Conservation (phyloP, 2,329 filamentous ascomycete species). For the Mycogone perniciosa region DNA sequence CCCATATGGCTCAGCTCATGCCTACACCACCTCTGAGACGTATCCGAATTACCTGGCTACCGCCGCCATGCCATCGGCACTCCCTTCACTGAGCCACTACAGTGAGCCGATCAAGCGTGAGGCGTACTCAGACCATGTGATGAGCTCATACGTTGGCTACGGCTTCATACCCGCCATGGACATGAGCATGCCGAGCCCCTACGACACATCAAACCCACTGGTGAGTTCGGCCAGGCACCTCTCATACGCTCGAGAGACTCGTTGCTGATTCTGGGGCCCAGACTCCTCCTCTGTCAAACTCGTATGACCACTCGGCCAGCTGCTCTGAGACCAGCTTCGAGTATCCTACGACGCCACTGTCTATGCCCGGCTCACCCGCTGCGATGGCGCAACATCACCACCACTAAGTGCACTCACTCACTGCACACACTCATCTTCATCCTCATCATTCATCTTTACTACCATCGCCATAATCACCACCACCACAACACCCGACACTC, state of each 20-base stretch:
- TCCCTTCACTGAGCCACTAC: conserved; percentile 60
- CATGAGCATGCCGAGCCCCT: conserved; percentile 52
- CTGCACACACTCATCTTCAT: background rate
- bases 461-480: no score
- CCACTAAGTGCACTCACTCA: background rate
- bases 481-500: no score
- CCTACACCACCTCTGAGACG: conserved; percentile 45
- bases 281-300: conserved; percentile 73
- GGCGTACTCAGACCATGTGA: conserved; percentile 48
- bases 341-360: conserved; percentile 64
- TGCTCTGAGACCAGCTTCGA: conserved; percentile 57
- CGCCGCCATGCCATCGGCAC: conserved; percentile 49
- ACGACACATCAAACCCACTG: conserved; percentile 65
- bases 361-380: conserved; percentile 64
- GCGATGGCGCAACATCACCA: conserved; percentile 28
- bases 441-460: no score
- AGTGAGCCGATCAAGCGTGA: conserved; percentile 63
- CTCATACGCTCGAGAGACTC: conserved; percentile 35
- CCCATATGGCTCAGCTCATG: conserved; percentile 49
- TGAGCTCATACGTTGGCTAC: conserved; percentile 64
- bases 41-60: conserved; percentile 52
- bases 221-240: conserved; percentile 54
- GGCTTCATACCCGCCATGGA: conserved; percentile 59
- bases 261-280: conserved; percentile 48
- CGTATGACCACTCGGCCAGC: conserved; percentile 60